Percentiles rank a stretch among this genome's conserved stretches.
These are phyloP conservation scores for Penicillium sp. DNA, from an alignment of 2,329 filamentous ascomycete genomes.

Conservation along the genomic window DNA sequence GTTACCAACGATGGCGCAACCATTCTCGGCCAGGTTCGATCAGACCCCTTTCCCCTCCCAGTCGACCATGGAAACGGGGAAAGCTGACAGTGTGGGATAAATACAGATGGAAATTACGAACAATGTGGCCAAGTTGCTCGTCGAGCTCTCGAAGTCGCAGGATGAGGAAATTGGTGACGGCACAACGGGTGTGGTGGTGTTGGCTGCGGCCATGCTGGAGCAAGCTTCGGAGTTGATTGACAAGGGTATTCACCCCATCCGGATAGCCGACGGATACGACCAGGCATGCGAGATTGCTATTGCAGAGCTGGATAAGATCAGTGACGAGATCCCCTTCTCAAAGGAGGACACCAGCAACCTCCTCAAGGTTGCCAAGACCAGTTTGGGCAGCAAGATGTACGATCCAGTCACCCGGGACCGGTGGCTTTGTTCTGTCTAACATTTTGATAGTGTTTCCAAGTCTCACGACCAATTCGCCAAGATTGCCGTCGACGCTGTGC, in stretches of 20 bases:
- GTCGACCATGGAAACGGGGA: neutral
- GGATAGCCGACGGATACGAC: slow-evolving; percentile 97
- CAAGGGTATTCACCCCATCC: slow-evolving; percentile 98
- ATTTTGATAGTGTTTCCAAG: slow-evolving; percentile 67
- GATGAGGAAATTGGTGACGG: slow-evolving; percentile 99
- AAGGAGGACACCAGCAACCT: slow-evolving; percentile 77
- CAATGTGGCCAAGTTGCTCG: slow-evolving; percentile 93
- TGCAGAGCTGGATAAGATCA: slow-evolving; percentile 85
- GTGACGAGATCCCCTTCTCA: slow-evolving; percentile 82
- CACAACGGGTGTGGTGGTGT: slow-evolving; percentile 93
- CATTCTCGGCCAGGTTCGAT: slow-evolving; percentile 69
- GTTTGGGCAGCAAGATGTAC: slow-evolving; percentile 90
- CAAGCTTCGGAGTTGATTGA: slow-evolving; percentile 97
- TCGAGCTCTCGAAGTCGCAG: slow-evolving; percentile 96
- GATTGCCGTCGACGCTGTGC: slow-evolving; percentile 93
- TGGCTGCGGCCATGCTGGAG: slow-evolving; percentile 90
- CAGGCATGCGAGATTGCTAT: slow-evolving; percentile 96
- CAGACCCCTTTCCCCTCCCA: slow-evolving; percentile 8
- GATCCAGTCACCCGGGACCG: slow-evolving; percentile 7
- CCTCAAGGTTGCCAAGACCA: slow-evolving; percentile 90
- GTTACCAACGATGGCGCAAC: slow-evolving; percentile 99
- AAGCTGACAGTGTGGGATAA: slow-evolving; percentile 14
- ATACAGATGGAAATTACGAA: slow-evolving; percentile 94
- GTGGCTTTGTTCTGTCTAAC: slow-evolving; percentile 12
- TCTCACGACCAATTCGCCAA: slow-evolving; percentile 97